phyloP scores from a whole-genome alignment of 169 alveolate genomes.

The Plasmodium blacklocki region DNA sequence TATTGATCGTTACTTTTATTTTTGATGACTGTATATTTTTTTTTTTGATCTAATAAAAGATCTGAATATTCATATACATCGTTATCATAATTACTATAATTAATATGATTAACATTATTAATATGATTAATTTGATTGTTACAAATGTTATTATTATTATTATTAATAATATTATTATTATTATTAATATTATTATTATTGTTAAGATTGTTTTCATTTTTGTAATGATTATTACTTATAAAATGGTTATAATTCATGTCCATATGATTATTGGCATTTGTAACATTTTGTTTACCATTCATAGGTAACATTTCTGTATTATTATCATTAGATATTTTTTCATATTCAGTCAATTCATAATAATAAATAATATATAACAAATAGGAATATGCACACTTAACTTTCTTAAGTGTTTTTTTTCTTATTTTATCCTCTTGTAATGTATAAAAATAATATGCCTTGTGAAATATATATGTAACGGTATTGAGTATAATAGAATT shows the following conservation, averaged over 20 bases:
- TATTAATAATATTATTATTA: not conserved
- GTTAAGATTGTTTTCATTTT: not conserved
- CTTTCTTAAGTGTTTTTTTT: constrained; percentile 33
- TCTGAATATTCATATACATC: not conserved
- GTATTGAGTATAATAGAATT: constrained; percentile 58
- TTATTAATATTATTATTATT: not conserved
- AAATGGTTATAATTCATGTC: not conserved
- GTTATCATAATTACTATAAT: not conserved
- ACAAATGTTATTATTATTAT: not conserved
- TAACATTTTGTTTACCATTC: not conserved
- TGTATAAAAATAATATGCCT: constrained; percentile 38
- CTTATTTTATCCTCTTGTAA: constrained; percentile 20
- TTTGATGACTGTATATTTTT: no score
- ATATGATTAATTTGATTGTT: not conserved
- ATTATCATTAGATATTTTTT: no score
- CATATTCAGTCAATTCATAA: constrained; percentile 20
- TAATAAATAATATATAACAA: constrained; percentile 49
- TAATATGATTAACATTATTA: not conserved
- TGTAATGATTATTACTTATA: no score
- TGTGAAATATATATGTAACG: constrained; percentile 50
- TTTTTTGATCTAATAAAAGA: not conserved
- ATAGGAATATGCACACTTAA: constrained; percentile 38
- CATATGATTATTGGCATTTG: not conserved
- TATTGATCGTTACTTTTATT: not conserved
- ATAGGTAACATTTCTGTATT: not conserved